A percentile compares a stretch with the other conserved stretches of the same genome.
These are phyloP conservation scores for Candida patagonica DNA, from an alignment of 805 yeast species.

Conservation along the genomic window DNA sequence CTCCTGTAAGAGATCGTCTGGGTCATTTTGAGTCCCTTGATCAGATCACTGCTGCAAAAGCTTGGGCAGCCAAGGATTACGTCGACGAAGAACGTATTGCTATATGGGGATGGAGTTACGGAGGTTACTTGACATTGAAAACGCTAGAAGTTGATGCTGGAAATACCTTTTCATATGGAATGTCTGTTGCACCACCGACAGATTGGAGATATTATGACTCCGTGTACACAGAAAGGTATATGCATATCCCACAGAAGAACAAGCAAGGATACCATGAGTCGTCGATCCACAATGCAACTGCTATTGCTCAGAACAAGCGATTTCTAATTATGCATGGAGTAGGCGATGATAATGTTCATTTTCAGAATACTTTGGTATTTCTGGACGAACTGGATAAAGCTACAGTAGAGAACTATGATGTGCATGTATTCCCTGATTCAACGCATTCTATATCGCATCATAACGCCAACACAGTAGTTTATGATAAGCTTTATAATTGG, in stretches of 20 bases:
- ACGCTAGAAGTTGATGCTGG: conserved; percentile 77
- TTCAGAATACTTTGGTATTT: conserved; percentile 76
- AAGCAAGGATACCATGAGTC: conserved; percentile 48
- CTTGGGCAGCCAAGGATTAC: conserved; percentile 53
- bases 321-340: conserved; percentile 92
- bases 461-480: conserved; percentile 68
- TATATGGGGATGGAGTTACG: conserved; percentile 98
- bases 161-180: conserved; percentile 71
- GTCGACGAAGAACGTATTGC: conserved; percentile 65
- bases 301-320: conserved; percentile 49
- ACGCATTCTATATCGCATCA: conserved; percentile 76
- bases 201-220: conserved; percentile 90
- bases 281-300: conserved; percentile 46
- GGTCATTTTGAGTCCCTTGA: conserved; percentile 80
- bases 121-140: conserved; percentile 88
- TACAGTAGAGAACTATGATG: conserved; percentile 82
- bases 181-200: conserved; percentile 97
- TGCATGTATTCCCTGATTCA: conserved; percentile 87
- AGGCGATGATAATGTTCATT: conserved; percentile 95
- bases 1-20: conserved; percentile 68
- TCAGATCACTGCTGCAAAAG: conserved; percentile 75
- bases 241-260: conserved; percentile 74
- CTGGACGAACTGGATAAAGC: conserved; percentile 64
- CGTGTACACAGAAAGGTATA: conserved; percentile 88
- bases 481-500: conserved; percentile 66